phyloP scores from a whole-genome alignment of 1,139 yeast genomes.

The Scheffersomyces parashehatae region DNA sequence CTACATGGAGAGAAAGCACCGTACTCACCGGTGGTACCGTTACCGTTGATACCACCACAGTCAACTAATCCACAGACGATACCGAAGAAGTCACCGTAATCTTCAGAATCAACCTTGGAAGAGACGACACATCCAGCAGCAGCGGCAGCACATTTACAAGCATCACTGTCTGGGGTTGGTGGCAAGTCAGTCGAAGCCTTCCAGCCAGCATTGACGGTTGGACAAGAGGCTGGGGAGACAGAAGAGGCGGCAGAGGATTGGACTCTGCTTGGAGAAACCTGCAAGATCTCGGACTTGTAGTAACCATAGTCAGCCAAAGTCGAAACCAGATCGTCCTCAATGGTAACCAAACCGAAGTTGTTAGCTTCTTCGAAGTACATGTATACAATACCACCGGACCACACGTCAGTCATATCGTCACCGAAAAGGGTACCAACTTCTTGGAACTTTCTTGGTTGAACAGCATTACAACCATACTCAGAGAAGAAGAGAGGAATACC shows the following conservation, averaged over 20 bases:
- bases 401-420: conserved; percentile 55
- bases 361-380: conserved; percentile 81
- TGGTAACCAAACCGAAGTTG: conserved; percentile 74
- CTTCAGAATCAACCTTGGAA: conserved; percentile 27
- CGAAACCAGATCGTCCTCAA: conserved; percentile 40
- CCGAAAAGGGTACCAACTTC: conserved; percentile 60
- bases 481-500: conserved; percentile 83
- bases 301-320: conserved; percentile 49
- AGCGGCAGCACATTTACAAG: conserved; percentile 39
- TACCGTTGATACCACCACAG: conserved; percentile 38
- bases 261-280: conserved; percentile 39
- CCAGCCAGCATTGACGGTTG: conserved; percentile 39
- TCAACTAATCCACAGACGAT: conserved; percentile 35
- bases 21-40: conserved; percentile 40
- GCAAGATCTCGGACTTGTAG: conserved; percentile 59
- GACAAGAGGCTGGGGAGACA: conserved; percentile 34
- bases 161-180: conserved; percentile 43
- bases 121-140: conserved; percentile 40
- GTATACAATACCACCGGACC: conserved; percentile 93
- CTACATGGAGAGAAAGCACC: conserved; percentile 45
- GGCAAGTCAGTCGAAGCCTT: conserved; percentile 41
- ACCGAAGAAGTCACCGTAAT: conserved; percentile 38
- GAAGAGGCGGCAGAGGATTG: conserved; percentile 35
- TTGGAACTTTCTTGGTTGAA: conserved; percentile 60
- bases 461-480: conserved; percentile 78